phyloP scores from a whole-genome alignment of 345 rosid genomes.

The Kandelia obovata region DNA sequence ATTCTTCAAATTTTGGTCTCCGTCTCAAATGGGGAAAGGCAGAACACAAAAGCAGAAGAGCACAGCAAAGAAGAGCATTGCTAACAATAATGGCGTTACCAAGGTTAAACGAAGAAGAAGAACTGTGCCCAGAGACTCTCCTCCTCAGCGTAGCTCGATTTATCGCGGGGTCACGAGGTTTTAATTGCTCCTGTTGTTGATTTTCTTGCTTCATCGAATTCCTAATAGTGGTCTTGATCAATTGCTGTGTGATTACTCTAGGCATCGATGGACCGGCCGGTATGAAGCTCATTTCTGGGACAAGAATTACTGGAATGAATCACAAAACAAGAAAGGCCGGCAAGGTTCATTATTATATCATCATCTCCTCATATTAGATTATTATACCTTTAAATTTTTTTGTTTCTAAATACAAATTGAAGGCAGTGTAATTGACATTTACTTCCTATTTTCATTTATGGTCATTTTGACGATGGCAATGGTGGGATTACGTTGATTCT shows the following conservation, averaged over 20 bases:
- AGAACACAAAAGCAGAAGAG: conserved; percentile 34
- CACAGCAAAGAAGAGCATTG: conserved; percentile 6
- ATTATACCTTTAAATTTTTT: neutral
- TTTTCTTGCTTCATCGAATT: too few species aligned
- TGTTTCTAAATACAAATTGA: neutral
- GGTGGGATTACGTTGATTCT: conserved; percentile 1
- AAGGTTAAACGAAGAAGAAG: conserved; percentile 73
- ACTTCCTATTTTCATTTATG: neutral
- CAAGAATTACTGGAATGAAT: conserved; percentile 80
- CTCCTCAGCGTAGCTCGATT: conserved; percentile 84
- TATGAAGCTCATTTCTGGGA: conserved; percentile 90
- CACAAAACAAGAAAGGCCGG: conserved; percentile 78
- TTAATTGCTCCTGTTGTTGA: neutral
- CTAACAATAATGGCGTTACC: conserved; percentile 25
- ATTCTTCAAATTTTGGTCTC: conserved; percentile 3
- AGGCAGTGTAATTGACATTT: neutral
- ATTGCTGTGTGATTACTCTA: conserved; percentile 9
- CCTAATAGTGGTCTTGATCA: too few species aligned
- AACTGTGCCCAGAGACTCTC: conserved; percentile 77
- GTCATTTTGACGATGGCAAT: neutral
- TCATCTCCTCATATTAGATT: neutral
- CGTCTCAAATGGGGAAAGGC: conserved; percentile 36
- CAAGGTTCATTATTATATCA: conserved; percentile 43
- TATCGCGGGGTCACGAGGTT: conserved; percentile 90
- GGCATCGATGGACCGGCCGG: conserved; percentile 87